These are phyloP conservation scores for Apiospora marii DNA, from an alignment of 2,329 filamentous ascomycete genomes.

Conservation along the genomic window DNA sequence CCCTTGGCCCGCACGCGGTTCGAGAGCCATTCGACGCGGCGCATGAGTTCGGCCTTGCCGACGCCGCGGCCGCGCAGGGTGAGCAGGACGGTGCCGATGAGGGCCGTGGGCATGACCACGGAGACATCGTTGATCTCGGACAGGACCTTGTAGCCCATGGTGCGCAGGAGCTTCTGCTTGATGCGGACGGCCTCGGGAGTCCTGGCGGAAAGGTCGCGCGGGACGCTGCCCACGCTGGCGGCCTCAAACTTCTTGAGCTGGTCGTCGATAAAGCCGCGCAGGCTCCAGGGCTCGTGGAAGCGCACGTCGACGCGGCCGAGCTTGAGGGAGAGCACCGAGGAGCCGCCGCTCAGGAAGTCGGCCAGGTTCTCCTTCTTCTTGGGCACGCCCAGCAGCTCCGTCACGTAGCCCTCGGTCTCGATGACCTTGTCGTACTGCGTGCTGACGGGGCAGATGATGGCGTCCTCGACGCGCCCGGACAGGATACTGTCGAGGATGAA, in stretches of 20 bases:
- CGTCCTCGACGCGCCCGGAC: conserved; percentile 86
- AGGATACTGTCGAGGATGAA: conserved; percentile 92
- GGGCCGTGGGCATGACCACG: conserved; percentile 96
- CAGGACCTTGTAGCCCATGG: conserved; percentile 89
- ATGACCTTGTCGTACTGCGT: conserved; percentile 99
- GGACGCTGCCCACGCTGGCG: conserved; percentile 44
- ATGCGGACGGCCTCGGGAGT: conserved; percentile 60
- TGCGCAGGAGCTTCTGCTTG: conserved; percentile 79
- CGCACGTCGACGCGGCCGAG: conserved; percentile 93
- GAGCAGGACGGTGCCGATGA: conserved; percentile 92
- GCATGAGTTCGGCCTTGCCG: conserved; percentile 83
- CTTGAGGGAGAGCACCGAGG: conserved; percentile 86
- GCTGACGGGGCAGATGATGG: conserved; percentile 93
- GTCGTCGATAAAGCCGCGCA: conserved; percentile 80
- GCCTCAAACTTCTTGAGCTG: conserved; percentile 68
- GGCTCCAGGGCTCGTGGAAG: conserved; percentile 95
- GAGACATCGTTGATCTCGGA: conserved; percentile 95
- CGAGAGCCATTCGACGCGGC: conserved; percentile 90
- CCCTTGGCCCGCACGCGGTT: conserved; percentile 84
- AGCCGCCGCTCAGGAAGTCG: conserved; percentile 85
- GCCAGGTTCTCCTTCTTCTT: conserved; percentile 95
- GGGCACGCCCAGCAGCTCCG: conserved; percentile 88
- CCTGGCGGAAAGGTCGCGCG: conserved; percentile 55
- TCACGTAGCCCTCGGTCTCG: conserved; percentile 96
- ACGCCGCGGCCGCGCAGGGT: conserved; percentile 92